phyloP scores from a whole-genome alignment of 306 rosid species.

The Datisca glomerata region DNA sequence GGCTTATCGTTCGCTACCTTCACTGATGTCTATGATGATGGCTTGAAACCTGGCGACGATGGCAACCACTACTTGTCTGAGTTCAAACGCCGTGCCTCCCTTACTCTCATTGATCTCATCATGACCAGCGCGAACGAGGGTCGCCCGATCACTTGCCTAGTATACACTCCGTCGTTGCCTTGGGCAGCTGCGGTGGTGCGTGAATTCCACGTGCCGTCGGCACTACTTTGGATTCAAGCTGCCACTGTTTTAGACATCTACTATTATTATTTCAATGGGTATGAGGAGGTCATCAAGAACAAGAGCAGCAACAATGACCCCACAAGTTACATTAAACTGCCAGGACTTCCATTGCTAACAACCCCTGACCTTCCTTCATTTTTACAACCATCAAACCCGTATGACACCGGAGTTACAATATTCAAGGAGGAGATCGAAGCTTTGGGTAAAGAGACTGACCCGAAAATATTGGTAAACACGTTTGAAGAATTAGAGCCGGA shows the following conservation, averaged over 20 bases:
- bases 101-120: conserved; percentile 9
- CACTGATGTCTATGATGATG: conserved; percentile 36
- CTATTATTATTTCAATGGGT: conserved; percentile 25
- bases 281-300: conserved; percentile 5
- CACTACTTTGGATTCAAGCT: conserved; percentile 34
- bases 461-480: conserved; percentile 16
- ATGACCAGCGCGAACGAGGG: too few relatives aligned
- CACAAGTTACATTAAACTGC: conserved; percentile 12
- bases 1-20: conserved; percentile 20
- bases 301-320: not conserved
- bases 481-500: too few relatives aligned
- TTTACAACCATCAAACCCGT: too few relatives aligned
- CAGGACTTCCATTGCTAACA: conserved; percentile 17
- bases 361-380: too few relatives aligned
- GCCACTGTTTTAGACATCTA: conserved; percentile 26
- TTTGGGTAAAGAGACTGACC: conserved; percentile 2
- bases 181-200: conserved; percentile 29
- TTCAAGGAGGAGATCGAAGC: too few relatives aligned
- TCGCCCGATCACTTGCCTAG: conserved; percentile 1
- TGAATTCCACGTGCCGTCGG: too few relatives aligned
- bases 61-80: conserved; percentile 10
- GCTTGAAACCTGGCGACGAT: conserved; percentile 1
- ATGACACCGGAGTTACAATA: too few relatives aligned
- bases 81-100: conserved; percentile 18
- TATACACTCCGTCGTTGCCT: conserved; percentile 18